Evolutionary conservation across 805 yeast species (phyloP).

Genomic region (Candida cerambycidarum): DNA sequence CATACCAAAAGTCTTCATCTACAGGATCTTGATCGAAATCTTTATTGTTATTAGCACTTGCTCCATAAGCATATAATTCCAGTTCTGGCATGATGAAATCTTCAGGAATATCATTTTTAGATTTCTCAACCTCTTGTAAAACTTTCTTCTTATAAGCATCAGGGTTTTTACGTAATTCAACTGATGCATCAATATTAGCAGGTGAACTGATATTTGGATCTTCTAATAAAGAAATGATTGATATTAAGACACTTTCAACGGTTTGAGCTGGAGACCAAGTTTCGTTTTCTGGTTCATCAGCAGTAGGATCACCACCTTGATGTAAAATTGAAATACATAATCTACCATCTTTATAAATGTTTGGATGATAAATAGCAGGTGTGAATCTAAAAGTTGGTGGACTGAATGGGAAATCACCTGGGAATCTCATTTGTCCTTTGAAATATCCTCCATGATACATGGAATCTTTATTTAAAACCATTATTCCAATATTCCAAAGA

Average conservation of each 20-base stretch:
- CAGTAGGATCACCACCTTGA: constrained; percentile 84
- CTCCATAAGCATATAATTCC: constrained; percentile 47
- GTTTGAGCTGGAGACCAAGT: constrained; percentile 95
- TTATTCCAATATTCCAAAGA: constrained; percentile 83
- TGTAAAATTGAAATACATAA: constrained; percentile 91
- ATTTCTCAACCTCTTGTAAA: constrained; percentile 75
- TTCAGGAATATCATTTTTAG: constrained; percentile 81
- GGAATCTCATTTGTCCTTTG: constrained; percentile 92
- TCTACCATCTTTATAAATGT: constrained; percentile 90
- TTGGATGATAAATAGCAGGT: constrained; percentile 93
- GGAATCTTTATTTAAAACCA: constrained; percentile 87
- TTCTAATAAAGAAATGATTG: constrained; percentile 85
- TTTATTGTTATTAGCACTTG: constrained; percentile 31
- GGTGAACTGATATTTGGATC: constrained; percentile 94
- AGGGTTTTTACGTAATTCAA: constrained; percentile 80
- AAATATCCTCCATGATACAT: constrained; percentile 93
- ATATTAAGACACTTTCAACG: constrained; percentile 85
- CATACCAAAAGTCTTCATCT: constrained; percentile 85
- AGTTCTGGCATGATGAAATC: constrained; percentile 81
- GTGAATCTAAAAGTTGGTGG: constrained; percentile 94
- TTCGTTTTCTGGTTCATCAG: constrained; percentile 90
- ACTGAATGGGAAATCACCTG: constrained; percentile 83
- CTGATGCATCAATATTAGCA: constrained; percentile 95
- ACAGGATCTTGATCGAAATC: constrained; percentile 56
- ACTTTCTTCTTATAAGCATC: constrained; percentile 76